Conservation (phyloP, 345 rosid species). For the Rubroshorea leprosula region DNA sequence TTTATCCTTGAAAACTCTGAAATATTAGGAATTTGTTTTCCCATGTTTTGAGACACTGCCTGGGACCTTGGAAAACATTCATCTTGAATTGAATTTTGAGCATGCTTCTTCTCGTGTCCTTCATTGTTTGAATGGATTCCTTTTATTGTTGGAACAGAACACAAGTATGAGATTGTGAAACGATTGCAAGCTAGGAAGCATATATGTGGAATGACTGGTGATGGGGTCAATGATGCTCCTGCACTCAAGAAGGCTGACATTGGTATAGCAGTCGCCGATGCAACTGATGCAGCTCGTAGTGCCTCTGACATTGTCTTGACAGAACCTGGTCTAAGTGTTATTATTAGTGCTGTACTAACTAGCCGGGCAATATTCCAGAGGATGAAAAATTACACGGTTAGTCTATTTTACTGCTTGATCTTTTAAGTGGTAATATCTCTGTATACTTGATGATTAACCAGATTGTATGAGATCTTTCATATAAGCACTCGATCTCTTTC, state of each 20-base stretch:
- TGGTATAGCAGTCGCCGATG: slow-evolving; percentile 99
- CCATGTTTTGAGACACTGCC: too few relatives aligned
- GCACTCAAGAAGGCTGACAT: slow-evolving; percentile 99
- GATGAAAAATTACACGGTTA: slow-evolving; percentile 92
- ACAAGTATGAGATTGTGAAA: slow-evolving; percentile 95
- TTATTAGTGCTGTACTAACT: slow-evolving; percentile 95
- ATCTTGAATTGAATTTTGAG: too few relatives aligned
- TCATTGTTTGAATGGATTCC: too few relatives aligned
- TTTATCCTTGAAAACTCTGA: too few relatives aligned
- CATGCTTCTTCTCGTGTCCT: too few relatives aligned
- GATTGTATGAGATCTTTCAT: background rate
- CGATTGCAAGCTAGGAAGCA: slow-evolving; percentile 95
- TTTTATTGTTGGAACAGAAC: too few relatives aligned
- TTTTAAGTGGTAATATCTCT: too few relatives aligned
- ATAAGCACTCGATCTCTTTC: slow-evolving; percentile 12
- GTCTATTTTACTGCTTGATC: slow-evolving; percentile 11
- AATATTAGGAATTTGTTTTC: too few relatives aligned
- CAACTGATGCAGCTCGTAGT: slow-evolving; percentile 97
- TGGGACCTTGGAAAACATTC: too few relatives aligned
- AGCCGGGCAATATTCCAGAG: slow-evolving; percentile 99
- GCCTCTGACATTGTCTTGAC: slow-evolving; percentile 97
- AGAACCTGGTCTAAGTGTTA: slow-evolving; percentile 98
- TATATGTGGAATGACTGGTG: slow-evolving; percentile 99
- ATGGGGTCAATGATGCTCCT: slow-evolving; percentile 99
- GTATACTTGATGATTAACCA: too few relatives aligned